phyloP scores from a whole-genome alignment of 2,329 filamentous ascomycete species.

The Tolypocladium guangdongense region DNA sequence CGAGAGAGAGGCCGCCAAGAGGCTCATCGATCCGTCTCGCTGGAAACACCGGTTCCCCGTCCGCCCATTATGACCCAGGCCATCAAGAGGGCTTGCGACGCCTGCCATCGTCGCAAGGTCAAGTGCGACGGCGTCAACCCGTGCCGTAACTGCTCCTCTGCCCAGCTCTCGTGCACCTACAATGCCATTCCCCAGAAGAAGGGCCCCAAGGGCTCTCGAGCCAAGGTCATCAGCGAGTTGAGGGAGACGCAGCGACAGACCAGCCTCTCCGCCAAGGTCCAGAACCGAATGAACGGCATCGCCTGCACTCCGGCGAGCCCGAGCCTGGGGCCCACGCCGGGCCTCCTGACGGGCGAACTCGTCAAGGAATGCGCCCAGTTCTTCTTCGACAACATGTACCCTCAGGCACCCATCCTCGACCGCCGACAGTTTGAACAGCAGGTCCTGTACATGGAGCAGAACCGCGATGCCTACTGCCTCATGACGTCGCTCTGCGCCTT shows the following conservation, averaged over 20 bases:
- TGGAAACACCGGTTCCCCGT: not conserved
- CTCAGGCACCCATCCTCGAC: conserved; percentile 51
- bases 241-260: conserved; percentile 58
- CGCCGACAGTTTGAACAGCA: conserved; percentile 47
- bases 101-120: conserved; percentile 64
- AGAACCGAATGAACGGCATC: conserved; percentile 48
- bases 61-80: conserved; percentile 34
- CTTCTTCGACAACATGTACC: conserved; percentile 58
- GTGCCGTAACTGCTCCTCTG: conserved; percentile 59
- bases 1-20: not conserved
- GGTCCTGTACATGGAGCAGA: conserved; percentile 48
- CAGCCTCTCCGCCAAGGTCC: conserved; percentile 50
- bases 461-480: conserved; percentile 52
- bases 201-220: conserved; percentile 62
- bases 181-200: conserved; percentile 68
- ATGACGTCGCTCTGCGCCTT: conserved; percentile 55
- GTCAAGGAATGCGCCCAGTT: conserved; percentile 57
- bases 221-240: conserved; percentile 65
- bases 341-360: conserved; percentile 49
- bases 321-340: conserved; percentile 42
- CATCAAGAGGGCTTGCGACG: conserved; percentile 57
- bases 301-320: conserved; percentile 35
- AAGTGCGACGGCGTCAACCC: conserved; percentile 63
- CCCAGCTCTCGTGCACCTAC: conserved; percentile 60
- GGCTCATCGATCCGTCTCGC: not conserved